Evolutionary conservation across 805 yeast genomes (phyloP), one percentile per base, ranked within the genome.

Genomic region (Torulaspora franciscae): DNA sequence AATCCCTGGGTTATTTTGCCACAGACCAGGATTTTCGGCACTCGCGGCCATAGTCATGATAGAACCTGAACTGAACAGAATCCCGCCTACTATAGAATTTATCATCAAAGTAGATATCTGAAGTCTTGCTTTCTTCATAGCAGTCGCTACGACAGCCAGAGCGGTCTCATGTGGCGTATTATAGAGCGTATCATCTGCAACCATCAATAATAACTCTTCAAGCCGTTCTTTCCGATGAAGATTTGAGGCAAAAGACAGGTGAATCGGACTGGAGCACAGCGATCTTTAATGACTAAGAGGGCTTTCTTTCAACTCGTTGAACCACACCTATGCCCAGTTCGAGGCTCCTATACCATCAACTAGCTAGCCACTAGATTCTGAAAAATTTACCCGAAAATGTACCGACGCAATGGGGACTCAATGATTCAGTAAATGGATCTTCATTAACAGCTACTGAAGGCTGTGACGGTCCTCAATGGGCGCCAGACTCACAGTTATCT

Each of bases 141-240:
- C 73, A 0, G 93, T 85, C 7, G 95, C 95, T 14, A 85, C 91
- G 32, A 84, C 83, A 0, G 95, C 93, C 40, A 85, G 64, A 0
- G 93, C 93, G 2, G 91, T 81, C 56, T 85, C 95, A 65, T 85
- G 81, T 6, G 91, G 85, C 3, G 88, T 79, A 40, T 83, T 72
- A 56, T 83, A 85, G 52, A 72, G 67, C 2, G 76, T 68, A 53
- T 79, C 83, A 55, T 67, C 73, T 9, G 62, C 64, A 69, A 68
- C 46, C 51, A 48, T 48, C 11, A 4, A 1, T 14, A 5, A 6
- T 7, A 3, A 14, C 10, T 14, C 10, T 7, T 30, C 10, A 10
- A 10, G 7, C 22, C 22, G 5, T 15, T 14, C 30, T 27, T 10
- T 27, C 13, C 13, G 30, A 9, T 27, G 14, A 27, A 3, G 5